Evolutionary conservation across 768 basidiomycete genomes (phyloP), one percentile per base, ranked within the genome.

Genomic region (Leccinum ochraceum): DNA sequence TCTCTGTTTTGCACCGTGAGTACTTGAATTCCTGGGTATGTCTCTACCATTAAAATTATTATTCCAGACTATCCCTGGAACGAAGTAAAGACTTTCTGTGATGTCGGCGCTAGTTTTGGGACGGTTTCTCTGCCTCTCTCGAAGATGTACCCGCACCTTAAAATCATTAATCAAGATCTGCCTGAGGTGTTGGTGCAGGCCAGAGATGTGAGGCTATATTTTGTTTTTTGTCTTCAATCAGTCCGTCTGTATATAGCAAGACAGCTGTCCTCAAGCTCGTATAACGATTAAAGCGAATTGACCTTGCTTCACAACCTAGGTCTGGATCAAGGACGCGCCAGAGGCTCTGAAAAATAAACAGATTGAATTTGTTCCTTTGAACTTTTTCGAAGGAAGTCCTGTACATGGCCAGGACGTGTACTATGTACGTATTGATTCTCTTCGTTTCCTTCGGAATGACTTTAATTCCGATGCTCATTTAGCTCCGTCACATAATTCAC

Each of bases 401-500:
- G 42, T 44, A 9, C 42, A 44, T 20, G n/a, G 42, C n/a, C 42
- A 20, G 42, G 42, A 44, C n/a, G 42, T 44, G n/a, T 44, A 44
- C 10, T 44, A 44, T 6, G 42, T 44, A 20, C 9, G 42, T 16
- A 44, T 44, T 20, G n/a, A 20, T 44, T 44, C n/a, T 20, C 42
- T 44, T 20, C 10, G 13, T 44, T 44, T 44, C n/a, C 16, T 44
- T 16, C 11, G 11, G 34, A 32, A 10, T 8, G 11, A 39, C 17
- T 10, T 24, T 20, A 10, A 34, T 14, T 50, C 42, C 36, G n/a
- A 57, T 42, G 16, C 17, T n/a, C 34, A 42, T 39, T 44, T 46
- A 70, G 70, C 62, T 71, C 50, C 71, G 69, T n/a, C 63, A 69
- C 48, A 69, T 72, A 36, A 65, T 71, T 22, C 77, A 76, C 52